Evolutionary conservation across 2,329 filamentous ascomycete species (phyloP).

Genomic region (Esteya vermicola): DNA sequence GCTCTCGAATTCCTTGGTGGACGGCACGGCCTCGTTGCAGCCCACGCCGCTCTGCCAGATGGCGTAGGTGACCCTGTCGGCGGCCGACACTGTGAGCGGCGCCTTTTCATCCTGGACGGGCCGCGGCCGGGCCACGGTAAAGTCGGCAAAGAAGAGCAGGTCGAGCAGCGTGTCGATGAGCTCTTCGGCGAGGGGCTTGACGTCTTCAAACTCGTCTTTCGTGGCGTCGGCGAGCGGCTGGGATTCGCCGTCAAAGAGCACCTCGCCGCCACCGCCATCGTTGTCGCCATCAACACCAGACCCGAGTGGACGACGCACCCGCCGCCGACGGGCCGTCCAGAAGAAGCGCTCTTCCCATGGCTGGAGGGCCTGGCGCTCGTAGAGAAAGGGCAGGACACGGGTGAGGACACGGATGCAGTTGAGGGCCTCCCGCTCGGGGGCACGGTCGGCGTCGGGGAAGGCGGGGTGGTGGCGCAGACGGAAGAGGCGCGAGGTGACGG

Average conservation of each 20-base stretch:
- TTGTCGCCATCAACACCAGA: background rate
- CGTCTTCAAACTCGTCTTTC: constrained; percentile 52
- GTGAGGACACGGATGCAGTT: constrained; percentile 92
- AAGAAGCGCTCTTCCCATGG: constrained; percentile 90
- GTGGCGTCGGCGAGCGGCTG: constrained; percentile 13
- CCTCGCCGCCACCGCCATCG: constrained; percentile 34
- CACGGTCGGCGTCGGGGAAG: constrained; percentile 75
- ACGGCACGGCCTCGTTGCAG: constrained; percentile 77
- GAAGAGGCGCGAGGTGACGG: constrained; percentile 69
- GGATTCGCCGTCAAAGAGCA: constrained; percentile 69
- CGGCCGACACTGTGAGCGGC: background rate
- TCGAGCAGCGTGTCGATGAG: constrained; percentile 82
- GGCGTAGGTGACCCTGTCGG: constrained; percentile 69
- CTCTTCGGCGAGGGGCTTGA: constrained; percentile 81
- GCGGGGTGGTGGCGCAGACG: constrained; percentile 76
- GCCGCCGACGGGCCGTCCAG: constrained; percentile 64
- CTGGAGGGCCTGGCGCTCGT: constrained; percentile 72
- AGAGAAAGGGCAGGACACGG: constrained; percentile 76
- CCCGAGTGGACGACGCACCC: constrained; percentile 39
- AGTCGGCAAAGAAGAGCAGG: constrained; percentile 78
- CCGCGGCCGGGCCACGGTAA: constrained; percentile 65
- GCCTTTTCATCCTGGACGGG: too few relatives aligned
- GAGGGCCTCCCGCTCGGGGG: constrained; percentile 74
- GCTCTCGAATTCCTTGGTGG: constrained; percentile 83
- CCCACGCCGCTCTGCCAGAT: constrained; percentile 98